These are phyloP conservation scores for Alnus rubra DNA, from an alignment of 306 rosid genomes.

Conservation along the genomic window DNA sequence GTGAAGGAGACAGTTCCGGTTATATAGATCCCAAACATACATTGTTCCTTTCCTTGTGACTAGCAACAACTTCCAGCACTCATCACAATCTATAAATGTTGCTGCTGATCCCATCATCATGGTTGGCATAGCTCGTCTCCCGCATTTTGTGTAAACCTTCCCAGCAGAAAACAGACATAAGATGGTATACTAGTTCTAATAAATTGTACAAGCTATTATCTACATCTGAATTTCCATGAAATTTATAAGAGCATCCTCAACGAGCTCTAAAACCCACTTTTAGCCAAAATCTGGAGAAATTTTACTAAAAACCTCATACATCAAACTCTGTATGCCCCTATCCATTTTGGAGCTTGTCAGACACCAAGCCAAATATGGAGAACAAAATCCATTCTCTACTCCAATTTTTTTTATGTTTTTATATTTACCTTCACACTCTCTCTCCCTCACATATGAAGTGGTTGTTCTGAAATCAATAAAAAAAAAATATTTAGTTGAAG, in stretches of 20 bases:
- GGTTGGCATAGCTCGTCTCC: slow-evolving; percentile 92
- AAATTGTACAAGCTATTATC: neutral
- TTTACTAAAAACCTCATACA: too few relatives aligned
- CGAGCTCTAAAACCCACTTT: too few relatives aligned
- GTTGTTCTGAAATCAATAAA: too few relatives aligned
- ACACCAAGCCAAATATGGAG: too few relatives aligned
- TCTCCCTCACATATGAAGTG: too few relatives aligned
- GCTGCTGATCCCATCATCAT: slow-evolving; percentile 95
- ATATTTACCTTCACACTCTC: too few relatives aligned
- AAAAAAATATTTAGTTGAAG: too few relatives aligned
- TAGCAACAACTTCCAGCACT: slow-evolving; percentile 83
- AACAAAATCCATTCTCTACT: too few relatives aligned
- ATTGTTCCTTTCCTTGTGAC: slow-evolving; percentile 88
- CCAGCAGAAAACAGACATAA: slow-evolving; percentile 22
- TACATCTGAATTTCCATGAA: neutral
- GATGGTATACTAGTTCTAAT: neutral
- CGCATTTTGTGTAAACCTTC: slow-evolving; percentile 89
- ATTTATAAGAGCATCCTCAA: neutral
- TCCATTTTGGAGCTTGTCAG: too few relatives aligned
- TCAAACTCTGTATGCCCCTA: too few relatives aligned
- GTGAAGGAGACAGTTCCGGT: slow-evolving; percentile 69
- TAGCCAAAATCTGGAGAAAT: too few relatives aligned
- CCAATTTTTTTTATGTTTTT: too few relatives aligned
- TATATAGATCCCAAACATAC: slow-evolving; percentile 84
- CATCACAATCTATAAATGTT: slow-evolving; percentile 88